These are phyloP conservation scores for Nakataea oryzae DNA, from an alignment of 2,329 filamentous ascomycete genomes.

Conservation along the genomic window DNA sequence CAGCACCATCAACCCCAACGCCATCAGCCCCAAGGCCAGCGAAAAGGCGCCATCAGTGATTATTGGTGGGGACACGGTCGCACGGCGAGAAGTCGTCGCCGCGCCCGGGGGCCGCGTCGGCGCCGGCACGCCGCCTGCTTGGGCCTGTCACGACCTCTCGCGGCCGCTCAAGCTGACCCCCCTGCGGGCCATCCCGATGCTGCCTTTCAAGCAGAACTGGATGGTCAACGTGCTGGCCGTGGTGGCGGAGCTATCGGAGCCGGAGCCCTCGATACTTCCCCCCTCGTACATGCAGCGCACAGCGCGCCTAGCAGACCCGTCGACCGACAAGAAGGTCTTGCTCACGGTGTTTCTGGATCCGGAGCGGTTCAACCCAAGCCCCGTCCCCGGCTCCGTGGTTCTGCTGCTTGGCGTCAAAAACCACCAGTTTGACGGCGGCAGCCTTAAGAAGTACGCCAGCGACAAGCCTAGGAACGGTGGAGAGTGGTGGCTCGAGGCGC, in stretches of 20 bases:
- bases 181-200: conserved; percentile 35
- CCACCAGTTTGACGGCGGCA: conserved; percentile 38
- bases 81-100: background rate
- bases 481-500: conserved; percentile 42
- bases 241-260: conserved; percentile 31
- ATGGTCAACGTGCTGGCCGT: conserved; percentile 43
- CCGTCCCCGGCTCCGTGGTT: conserved; percentile 35
- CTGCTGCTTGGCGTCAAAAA: conserved; percentile 47
- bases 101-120: background rate
- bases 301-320: conserved; percentile 39
- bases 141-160: conserved; percentile 27
- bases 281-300: conserved; percentile 40
- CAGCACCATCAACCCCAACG: background rate
- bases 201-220: conserved; percentile 49
- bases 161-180: conserved; percentile 40
- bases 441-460: conserved; percentile 30
- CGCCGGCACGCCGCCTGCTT: conserved; percentile 18
- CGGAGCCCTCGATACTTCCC: conserved; percentile 37
- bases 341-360: conserved; percentile 45
- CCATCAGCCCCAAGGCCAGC: background rate
- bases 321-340: conserved; percentile 39
- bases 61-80: too few relatives aligned
- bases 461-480: conserved; percentile 17
- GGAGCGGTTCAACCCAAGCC: conserved; percentile 32
- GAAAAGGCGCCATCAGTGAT: too few relatives aligned